These are phyloP conservation scores for Aspergillaceae sp. DNA, from an alignment of 2,329 filamentous ascomycete species.

Conservation along the genomic window DNA sequence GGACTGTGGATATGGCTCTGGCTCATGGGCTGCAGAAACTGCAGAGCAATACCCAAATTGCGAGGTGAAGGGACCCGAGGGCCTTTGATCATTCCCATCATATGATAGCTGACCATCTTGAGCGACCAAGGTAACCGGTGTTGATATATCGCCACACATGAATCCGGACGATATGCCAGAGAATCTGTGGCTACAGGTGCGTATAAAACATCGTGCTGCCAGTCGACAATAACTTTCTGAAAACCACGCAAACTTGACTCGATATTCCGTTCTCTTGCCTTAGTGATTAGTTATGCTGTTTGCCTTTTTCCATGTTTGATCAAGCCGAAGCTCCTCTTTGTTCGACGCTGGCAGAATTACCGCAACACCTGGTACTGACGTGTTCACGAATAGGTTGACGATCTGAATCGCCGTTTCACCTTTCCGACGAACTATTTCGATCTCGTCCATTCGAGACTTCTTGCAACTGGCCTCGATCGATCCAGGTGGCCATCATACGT, in stretches of 20 bases:
- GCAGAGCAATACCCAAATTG: conserved; percentile 56
- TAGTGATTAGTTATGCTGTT: not conserved
- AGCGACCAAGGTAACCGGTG: conserved; percentile 52
- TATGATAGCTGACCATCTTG: conserved; percentile 10
- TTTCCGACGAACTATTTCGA: conserved; percentile 68
- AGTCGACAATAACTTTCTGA: not conserved
- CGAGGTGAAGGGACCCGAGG: conserved; percentile 43
- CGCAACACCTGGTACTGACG: conserved; percentile 11
- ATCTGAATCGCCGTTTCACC: conserved; percentile 60
- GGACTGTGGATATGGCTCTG: conserved; percentile 66
- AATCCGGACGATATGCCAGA: conserved; percentile 55
- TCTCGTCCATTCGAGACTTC: conserved; percentile 64
- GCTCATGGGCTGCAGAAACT: conserved; percentile 60
- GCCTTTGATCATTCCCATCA: conserved; percentile 1
- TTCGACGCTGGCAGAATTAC: not conserved
- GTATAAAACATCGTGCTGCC: conserved; percentile 8
- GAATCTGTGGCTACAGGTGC: conserved; percentile 60
- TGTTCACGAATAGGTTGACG: conserved; percentile 46
- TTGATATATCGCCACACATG: conserved; percentile 65
- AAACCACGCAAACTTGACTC: not conserved
- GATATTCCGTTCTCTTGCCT: not conserved
- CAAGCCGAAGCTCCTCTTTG: not conserved
- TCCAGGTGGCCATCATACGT: conserved; percentile 68
- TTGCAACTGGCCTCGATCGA: conserved; percentile 56
- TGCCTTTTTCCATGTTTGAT: not conserved